Conservation (phyloP, 2,329 filamentous ascomycete species). For the Aureobasidium sp. region DNA sequence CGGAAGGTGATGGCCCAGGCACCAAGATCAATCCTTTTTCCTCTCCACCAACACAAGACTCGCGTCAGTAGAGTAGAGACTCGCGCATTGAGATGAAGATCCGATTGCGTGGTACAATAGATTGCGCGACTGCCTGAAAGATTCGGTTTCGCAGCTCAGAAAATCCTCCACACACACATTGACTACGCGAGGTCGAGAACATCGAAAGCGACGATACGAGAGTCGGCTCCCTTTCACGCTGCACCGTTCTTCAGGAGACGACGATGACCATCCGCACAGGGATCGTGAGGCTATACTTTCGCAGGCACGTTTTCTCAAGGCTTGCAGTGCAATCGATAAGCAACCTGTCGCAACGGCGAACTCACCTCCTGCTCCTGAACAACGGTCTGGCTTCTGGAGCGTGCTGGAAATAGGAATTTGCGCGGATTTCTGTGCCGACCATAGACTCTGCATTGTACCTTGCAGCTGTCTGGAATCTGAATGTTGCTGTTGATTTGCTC, state of each 20-base stretch:
- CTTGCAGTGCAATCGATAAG: not conserved
- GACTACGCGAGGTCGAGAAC: not conserved
- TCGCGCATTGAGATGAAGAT: constrained; percentile 7
- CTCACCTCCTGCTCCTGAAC: constrained; percentile 12
- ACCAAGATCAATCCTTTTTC: not conserved
- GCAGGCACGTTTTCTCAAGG: not conserved
- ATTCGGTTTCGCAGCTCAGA: too few relatives aligned
- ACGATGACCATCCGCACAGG: not conserved
- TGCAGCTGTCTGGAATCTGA: not conserved
- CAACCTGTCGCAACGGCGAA: constrained; percentile 6
- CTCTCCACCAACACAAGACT: not conserved
- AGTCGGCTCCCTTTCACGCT: not conserved
- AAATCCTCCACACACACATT: not conserved
- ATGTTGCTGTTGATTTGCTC: not conserved
- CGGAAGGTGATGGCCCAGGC: not conserved
- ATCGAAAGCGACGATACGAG: not conserved
- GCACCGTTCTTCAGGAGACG: constrained; percentile 7
- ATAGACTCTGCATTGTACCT: not conserved
- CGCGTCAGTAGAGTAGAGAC: not conserved
- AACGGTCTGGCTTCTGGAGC: not conserved
- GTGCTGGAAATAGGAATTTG: not conserved
- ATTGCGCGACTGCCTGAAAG: not conserved
- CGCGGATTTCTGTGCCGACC: not conserved
- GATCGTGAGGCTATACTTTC: not conserved
- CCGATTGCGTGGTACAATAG: not conserved